Conservation (phyloP, 148 eudicot species). For the Fagopyrum homotropicum region DNA sequence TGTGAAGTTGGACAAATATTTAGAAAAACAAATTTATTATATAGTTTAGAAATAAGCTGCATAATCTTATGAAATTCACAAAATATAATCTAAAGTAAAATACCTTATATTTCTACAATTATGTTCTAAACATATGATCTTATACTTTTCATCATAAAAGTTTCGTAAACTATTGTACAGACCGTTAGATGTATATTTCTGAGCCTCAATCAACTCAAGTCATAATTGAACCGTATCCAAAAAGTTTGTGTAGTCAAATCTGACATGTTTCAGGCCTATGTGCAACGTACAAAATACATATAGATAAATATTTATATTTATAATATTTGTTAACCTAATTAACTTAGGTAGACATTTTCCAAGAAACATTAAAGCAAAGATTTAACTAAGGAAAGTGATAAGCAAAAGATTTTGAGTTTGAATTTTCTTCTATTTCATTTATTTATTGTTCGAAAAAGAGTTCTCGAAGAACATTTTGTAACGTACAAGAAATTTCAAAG, state of each 20-base stretch:
- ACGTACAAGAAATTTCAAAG: not conserved
- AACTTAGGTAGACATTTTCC: not conserved
- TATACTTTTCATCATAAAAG: too few relatives aligned
- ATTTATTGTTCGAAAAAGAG: not conserved
- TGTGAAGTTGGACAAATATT: too few relatives aligned
- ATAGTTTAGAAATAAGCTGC: too few relatives aligned
- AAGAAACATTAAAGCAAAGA: not conserved
- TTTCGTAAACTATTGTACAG: not conserved
- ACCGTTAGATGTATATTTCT: not conserved
- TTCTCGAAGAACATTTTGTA: not conserved
- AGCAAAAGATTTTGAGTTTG: not conserved
- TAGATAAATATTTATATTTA: not conserved
- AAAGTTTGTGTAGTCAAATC: too few relatives aligned
- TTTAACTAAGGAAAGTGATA: not conserved
- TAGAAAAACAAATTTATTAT: too few relatives aligned
- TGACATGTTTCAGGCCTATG: not conserved
- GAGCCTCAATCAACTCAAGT: not conserved
- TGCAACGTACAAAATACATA: not conserved
- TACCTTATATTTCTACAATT: too few relatives aligned
- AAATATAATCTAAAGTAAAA: too few relatives aligned
- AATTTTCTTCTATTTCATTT: not conserved
- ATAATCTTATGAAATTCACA: too few relatives aligned
- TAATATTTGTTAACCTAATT: not conserved
- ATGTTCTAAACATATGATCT: too few relatives aligned
- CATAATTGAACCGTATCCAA: not conserved